These are phyloP conservation scores for Stachybotrys chartarum DNA, from an alignment of 2,329 filamentous ascomycete species.

Conservation along the genomic window DNA sequence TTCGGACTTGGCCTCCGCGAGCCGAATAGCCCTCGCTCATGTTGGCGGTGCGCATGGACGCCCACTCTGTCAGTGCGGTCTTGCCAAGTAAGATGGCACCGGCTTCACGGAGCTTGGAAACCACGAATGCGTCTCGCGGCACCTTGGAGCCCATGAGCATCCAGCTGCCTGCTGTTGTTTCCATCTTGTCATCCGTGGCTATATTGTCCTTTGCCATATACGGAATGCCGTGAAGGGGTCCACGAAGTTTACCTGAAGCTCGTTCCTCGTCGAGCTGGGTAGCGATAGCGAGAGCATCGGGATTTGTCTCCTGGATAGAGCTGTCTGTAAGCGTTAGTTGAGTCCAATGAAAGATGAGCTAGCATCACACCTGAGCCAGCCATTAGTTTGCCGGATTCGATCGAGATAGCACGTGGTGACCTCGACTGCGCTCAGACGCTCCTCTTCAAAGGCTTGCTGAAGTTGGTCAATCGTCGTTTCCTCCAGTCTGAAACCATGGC, in stretches of 20 bases:
- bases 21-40: slow-evolving; percentile 63
- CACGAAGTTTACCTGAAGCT: not conserved
- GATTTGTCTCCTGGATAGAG: slow-evolving; percentile 59
- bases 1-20: slow-evolving; percentile 56
- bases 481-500: slow-evolving; percentile 53
- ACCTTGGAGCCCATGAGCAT: slow-evolving; percentile 59
- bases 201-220: slow-evolving; percentile 70
- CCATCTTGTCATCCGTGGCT: slow-evolving; percentile 59
- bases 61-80: slow-evolving; percentile 66
- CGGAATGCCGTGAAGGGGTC: slow-evolving; percentile 63
- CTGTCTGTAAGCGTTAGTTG: slow-evolving; percentile 18
- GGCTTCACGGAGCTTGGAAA: slow-evolving; percentile 52
- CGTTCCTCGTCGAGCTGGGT: slow-evolving; percentile 41
- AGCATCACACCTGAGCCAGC: slow-evolving; percentile 52
- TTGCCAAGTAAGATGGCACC: slow-evolving; percentile 67
- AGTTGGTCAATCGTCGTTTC: slow-evolving; percentile 65
- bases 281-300: slow-evolving; percentile 58
- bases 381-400: slow-evolving; percentile 53
- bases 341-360: not conserved
- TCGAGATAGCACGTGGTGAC: slow-evolving; percentile 56
- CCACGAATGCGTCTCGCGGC: slow-evolving; percentile 60
- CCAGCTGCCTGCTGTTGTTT: slow-evolving; percentile 67
- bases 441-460: slow-evolving; percentile 48
- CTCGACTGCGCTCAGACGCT: slow-evolving; percentile 49
- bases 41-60: slow-evolving; percentile 60